Percentiles rank a stretch among this genome's conserved stretches.
These are phyloP conservation scores for Inga leiocalycina DNA, from an alignment of 306 rosid genomes.

Conservation along the genomic window DNA sequence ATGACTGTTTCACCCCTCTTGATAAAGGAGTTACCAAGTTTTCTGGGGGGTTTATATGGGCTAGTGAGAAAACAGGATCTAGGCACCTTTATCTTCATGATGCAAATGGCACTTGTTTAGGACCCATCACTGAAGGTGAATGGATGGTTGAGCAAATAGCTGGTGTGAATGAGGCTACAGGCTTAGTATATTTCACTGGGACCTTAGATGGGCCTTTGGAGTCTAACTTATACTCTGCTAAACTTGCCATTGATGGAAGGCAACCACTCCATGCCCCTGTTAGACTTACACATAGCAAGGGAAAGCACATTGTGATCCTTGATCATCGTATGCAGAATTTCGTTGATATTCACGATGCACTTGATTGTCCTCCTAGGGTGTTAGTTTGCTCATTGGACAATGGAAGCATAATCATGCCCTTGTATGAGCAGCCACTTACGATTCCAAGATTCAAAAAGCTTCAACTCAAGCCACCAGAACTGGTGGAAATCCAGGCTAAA, in stretches of 20 bases:
- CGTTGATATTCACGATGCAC: constrained; percentile 80
- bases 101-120: constrained; percentile 71
- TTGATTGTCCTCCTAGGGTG: constrained; percentile 80
- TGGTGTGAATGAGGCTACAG: constrained; percentile 84
- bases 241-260: constrained; percentile 61
- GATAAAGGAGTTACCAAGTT: constrained; percentile 73
- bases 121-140: constrained; percentile 92
- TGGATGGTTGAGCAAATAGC: constrained; percentile 99
- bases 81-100: constrained; percentile 92
- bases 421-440: constrained; percentile 67
- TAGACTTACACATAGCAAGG: constrained; percentile 78
- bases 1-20: constrained; percentile 91
- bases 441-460: constrained; percentile 69
- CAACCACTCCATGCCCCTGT: constrained; percentile 64
- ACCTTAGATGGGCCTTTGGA: constrained; percentile 90
- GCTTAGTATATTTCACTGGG: constrained; percentile 85
- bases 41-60: constrained; percentile 96
- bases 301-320: constrained; percentile 81
- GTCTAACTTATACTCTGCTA: constrained; percentile 73
- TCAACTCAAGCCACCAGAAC: constrained; percentile 85
- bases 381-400: constrained; percentile 80
- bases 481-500: constrained; percentile 59
- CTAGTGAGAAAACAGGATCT: constrained; percentile 93
- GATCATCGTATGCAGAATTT: constrained; percentile 84
- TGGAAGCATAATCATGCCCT: constrained; percentile 73